Conservation (phyloP, 2,329 filamentous ascomycete genomes). For the Penicillium digitatum region DNA sequence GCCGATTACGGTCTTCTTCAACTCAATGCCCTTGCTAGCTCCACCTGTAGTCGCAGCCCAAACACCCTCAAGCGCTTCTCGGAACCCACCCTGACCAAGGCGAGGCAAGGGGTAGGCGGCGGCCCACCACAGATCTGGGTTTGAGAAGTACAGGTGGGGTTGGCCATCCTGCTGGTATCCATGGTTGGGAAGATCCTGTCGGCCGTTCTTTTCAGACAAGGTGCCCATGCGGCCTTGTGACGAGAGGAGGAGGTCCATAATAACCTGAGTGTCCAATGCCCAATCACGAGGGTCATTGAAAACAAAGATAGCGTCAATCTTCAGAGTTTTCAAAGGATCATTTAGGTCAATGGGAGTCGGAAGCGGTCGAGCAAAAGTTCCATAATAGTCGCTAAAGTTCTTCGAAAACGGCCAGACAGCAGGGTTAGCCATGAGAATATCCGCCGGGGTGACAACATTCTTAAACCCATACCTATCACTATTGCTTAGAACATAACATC, state of each 20-base stretch:
- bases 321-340: slow-evolving; percentile 54
- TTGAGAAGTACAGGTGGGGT: slow-evolving; percentile 79
- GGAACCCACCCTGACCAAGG: slow-evolving; percentile 87
- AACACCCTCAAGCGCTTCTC: slow-evolving; percentile 72
- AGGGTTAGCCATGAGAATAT: slow-evolving; percentile 71
- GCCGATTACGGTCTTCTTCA: slow-evolving; percentile 68
- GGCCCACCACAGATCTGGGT: slow-evolving; percentile 86
- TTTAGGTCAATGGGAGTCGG: slow-evolving; percentile 35
- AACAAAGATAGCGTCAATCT: slow-evolving; percentile 85
- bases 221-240: slow-evolving; percentile 76
- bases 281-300: slow-evolving; percentile 97
- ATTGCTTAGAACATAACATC: not conserved
- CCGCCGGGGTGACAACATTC: slow-evolving; percentile 77
- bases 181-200: slow-evolving; percentile 59
- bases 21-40: slow-evolving; percentile 48
- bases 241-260: slow-evolving; percentile 78
- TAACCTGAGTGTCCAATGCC: slow-evolving; percentile 82
- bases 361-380: slow-evolving; percentile 40
- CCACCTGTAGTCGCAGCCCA: slow-evolving; percentile 69
- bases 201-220: slow-evolving; percentile 67
- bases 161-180: slow-evolving; percentile 83
- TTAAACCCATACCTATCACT: slow-evolving; percentile 64
- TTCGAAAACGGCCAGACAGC: slow-evolving; percentile 79
- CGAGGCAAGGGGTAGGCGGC: slow-evolving; percentile 79
- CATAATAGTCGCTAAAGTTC: slow-evolving; percentile 61